phyloP scores from a whole-genome alignment of 768 basidiomycete genomes.

The Rhodotorula kratochvilovae region DNA sequence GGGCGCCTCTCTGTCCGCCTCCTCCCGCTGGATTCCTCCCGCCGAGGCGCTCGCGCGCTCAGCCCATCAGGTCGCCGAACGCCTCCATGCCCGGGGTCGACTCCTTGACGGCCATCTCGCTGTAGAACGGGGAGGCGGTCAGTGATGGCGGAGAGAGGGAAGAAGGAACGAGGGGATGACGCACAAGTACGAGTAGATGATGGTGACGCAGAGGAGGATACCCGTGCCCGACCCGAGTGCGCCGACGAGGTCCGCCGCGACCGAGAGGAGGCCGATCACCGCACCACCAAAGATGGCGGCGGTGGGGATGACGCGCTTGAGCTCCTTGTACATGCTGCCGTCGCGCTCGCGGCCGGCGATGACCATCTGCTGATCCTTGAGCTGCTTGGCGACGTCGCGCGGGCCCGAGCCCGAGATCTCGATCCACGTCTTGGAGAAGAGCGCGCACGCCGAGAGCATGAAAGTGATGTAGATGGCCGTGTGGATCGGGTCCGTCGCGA shows the following conservation, averaged over 20 bases:
- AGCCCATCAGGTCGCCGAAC: conserved; percentile 8
- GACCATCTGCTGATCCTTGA: conserved; percentile 97
- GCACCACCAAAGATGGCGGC: conserved; percentile 96
- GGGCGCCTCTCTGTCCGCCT: background rate
- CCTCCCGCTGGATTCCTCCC: background rate
- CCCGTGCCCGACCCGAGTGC: conserved; percentile 77
- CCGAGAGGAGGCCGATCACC: conserved; percentile 85
- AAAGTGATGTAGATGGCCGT: conserved; percentile 84
- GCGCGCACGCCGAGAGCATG: conserved; percentile 87
- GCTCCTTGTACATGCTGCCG: conserved; percentile 97
- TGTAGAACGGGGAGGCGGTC: background rate
- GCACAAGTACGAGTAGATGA: conserved; percentile 31
- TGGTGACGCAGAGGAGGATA: conserved; percentile 56
- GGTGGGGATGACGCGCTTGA: conserved; percentile 95
- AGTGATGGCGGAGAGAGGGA: background rate
- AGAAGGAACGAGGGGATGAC: background rate
- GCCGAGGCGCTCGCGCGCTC: background rate
- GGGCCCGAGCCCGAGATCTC: conserved; percentile 96
- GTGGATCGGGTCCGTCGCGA: conserved; percentile 88
- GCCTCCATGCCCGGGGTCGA: conserved; percentile 28
- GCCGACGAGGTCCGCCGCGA: conserved; percentile 88
- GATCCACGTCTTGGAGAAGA: conserved; percentile 99
- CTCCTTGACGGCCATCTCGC: conserved; percentile 33
- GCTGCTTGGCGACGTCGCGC: conserved; percentile 90
- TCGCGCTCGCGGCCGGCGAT: conserved; percentile 73